Percentiles rank a stretch among this genome's conserved stretches.
Conservation (phyloP, 495 filamentous ascomycete genomes). For the Aspergillus avenaceus region DNA sequence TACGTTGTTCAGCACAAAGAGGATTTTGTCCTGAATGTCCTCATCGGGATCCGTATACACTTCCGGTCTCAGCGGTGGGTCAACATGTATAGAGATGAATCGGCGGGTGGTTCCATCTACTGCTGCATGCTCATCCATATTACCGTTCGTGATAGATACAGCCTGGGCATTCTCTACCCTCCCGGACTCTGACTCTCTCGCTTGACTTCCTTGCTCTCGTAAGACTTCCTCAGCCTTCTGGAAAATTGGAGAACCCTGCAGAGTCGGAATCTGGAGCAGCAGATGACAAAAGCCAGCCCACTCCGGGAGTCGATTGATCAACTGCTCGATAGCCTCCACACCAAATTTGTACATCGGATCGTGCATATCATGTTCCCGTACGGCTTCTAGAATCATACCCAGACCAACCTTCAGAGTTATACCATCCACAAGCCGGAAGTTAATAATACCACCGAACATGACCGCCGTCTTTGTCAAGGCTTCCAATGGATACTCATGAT, state of each 20-base stretch:
- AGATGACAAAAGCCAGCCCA: slow-evolving; percentile 88
- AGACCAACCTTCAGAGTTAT: slow-evolving; percentile 88
- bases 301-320: slow-evolving; percentile 75
- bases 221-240: slow-evolving; percentile 78
- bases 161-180: slow-evolving; percentile 35
- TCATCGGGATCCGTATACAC: slow-evolving; percentile 75
- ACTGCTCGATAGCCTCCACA: slow-evolving; percentile 89
- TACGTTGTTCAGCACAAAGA: slow-evolving; percentile 95
- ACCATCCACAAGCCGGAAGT: slow-evolving; percentile 80
- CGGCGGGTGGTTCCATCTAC: slow-evolving; percentile 50
- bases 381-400: slow-evolving; percentile 94
- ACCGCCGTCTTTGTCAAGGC: slow-evolving; percentile 93
- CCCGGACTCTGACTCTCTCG: slow-evolving; percentile 28
- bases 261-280: slow-evolving; percentile 70
- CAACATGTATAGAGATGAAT: slow-evolving; percentile 73
- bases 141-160: slow-evolving; percentile 58
- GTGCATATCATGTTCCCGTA: slow-evolving; percentile 73
- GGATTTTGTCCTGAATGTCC: slow-evolving; percentile 84
- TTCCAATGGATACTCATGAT: slow-evolving; percentile 87
- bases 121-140: slow-evolving; percentile 52
- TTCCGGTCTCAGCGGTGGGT: slow-evolving; percentile 54
- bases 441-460: slow-evolving; percentile 94
- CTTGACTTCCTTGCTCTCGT: slow-evolving; percentile 50
- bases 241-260: slow-evolving; percentile 81
- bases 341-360: slow-evolving; percentile 97